These are phyloP conservation scores for Citrus sinensis DNA, from an alignment of 345 rosid genomes.

Conservation along the genomic window DNA sequence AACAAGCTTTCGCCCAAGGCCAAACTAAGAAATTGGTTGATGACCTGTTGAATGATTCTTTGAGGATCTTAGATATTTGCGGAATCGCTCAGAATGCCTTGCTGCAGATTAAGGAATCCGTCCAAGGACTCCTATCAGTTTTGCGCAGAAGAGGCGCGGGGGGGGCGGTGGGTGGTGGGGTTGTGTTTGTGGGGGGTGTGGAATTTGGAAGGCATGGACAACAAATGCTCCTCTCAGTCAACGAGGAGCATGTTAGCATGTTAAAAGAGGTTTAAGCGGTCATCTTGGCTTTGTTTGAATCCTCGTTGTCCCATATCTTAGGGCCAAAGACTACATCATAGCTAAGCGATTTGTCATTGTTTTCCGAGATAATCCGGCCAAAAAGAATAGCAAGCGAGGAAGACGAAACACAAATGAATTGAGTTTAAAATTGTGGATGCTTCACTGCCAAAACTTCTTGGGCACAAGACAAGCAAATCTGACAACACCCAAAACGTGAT, in stretches of 20 bases:
- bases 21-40: constrained; percentile 20
- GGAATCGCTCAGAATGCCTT: constrained; percentile 32
- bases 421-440: constrained; percentile 35
- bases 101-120: too few relatives aligned
- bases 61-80: constrained; percentile 30
- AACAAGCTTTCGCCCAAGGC: constrained; percentile 20
- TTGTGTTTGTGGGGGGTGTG: too few relatives aligned
- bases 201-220: not conserved
- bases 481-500: constrained; percentile 20
- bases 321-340: constrained; percentile 27
- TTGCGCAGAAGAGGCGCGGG: too few relatives aligned
- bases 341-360: constrained; percentile 29
- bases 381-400: constrained; percentile 20
- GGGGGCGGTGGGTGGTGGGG: too few relatives aligned
- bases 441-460: constrained; percentile 17
- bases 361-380: constrained; percentile 31
- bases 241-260: constrained; percentile 10
- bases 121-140: too few relatives aligned
- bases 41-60: constrained; percentile 34
- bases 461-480: constrained; percentile 5
- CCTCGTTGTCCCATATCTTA: constrained; percentile 33
- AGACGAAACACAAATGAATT: constrained; percentile 16
- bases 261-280: constrained; percentile 34
- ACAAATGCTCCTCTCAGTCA: not conserved
- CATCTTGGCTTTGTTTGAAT: constrained; percentile 26